phyloP scores from a whole-genome alignment of 208 protist species.

The Crithidia mellificae region DNA sequence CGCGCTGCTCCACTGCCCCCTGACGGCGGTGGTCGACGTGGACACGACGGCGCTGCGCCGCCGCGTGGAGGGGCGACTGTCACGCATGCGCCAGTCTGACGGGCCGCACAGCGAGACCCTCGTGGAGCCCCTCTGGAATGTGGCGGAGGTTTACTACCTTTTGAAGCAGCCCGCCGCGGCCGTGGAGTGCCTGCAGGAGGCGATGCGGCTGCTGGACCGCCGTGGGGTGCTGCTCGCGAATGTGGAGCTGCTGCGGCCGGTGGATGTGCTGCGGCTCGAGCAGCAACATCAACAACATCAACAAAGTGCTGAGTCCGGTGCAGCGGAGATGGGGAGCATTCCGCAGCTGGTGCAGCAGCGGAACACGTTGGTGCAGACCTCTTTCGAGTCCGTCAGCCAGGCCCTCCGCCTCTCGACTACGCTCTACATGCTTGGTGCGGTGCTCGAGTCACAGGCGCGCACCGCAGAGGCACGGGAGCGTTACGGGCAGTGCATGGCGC shows the following conservation, averaged over 20 bases:
- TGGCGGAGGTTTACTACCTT: conserved; percentile 60
- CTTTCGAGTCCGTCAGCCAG: conserved; percentile 22
- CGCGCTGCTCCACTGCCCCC: conserved; percentile 41
- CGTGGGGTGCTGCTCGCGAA: conserved; percentile 57
- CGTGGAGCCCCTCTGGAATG: conserved; percentile 44
- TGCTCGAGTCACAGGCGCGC: conserved; percentile 44
- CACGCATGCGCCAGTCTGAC: conserved; percentile 32
- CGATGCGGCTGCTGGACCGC: conserved; percentile 48
- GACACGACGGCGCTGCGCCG: conserved; percentile 27
- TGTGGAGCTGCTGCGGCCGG: conserved; percentile 43
- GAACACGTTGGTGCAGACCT: conserved; percentile 24
- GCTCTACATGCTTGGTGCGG: conserved; percentile 30
- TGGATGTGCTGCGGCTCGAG: conserved; percentile 39
- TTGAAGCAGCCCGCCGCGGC: conserved; percentile 34
- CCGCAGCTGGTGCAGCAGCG: conserved; percentile 23
- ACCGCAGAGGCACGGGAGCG: conserved; percentile 38
- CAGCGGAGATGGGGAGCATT: neutral
- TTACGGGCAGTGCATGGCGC: conserved; percentile 49
- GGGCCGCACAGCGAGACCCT: conserved; percentile 37
- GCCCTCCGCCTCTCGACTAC: conserved; percentile 21
- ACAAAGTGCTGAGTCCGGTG: neutral
- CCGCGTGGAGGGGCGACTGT: conserved; percentile 8
- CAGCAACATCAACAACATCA: conserved; percentile 12
- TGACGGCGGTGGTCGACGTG: conserved; percentile 35
- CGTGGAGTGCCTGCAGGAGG: conserved; percentile 38